Evolutionary conservation across 2,329 filamentous ascomycete genomes (phyloP), one percentile per base, ranked within the genome.

Genomic region (Cryphonectria nitschkei): DNA sequence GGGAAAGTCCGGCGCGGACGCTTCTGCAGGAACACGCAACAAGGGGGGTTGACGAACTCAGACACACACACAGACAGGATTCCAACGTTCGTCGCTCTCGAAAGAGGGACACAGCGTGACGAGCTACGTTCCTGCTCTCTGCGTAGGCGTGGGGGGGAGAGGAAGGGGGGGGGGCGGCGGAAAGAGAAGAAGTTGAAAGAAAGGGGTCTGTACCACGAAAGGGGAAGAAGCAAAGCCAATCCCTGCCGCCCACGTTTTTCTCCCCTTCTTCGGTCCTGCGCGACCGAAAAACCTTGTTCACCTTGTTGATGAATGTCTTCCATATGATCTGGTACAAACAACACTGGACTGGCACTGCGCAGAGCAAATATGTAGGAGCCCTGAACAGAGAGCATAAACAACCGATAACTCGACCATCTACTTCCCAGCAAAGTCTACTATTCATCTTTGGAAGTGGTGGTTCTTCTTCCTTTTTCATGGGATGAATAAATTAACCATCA

Each of bases 11-110:
- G 68, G 60, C 26, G 64, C 41, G 32, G 58, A 41, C 64, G 54
- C 68, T 70, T 67, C 68, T 70, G 68, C 68, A 70, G 68, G 68
- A 68, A 70, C 68, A 62, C 26, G 39, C 19, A 69, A 61, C 34
- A n/a, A 29, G 46, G 46, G 46, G 46, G 9, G 46, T 26, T 26
- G 7, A 7, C 37, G 37, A 11, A 39, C 11, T 39, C 37, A 11
- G 7, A n/a, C 16, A 50, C 16, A 50, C 2, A 50, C 16, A 50
- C 2, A 50, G 4, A 50, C 22, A 62, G 19, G 9, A 43, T 64
- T 46, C 61, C 43, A 67, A 41, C 41, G 63, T 56, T 56, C 64
- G 61, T 69, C 43, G 6, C 43, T 62, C 11, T 56, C n/a, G 26
- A 56, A 56, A 29, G 14, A 32, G 52, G 26, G 13, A 5, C 14